Evolutionary conservation across 768 basidiomycete genomes (phyloP).

Genomic region (Psilocybe tampanensis): DNA sequence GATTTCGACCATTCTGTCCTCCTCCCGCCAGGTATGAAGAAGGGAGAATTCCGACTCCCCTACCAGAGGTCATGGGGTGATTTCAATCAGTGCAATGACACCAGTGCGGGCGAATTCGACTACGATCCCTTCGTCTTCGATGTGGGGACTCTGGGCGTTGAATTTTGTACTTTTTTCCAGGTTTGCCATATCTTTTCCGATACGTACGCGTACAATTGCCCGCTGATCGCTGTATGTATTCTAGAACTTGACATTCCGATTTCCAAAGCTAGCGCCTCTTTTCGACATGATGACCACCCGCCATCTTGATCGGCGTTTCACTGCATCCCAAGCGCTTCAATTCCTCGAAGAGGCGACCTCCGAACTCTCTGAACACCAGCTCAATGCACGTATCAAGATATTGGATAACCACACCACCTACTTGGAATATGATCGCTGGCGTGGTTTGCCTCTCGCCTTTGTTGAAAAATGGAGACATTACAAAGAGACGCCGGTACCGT

Average conservation of each 20-base stretch:
- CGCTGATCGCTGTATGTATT: too few relatives aligned
- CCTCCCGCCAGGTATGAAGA: conserved; percentile 8
- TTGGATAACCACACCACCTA: not conserved
- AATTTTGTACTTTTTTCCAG: conserved; percentile 7
- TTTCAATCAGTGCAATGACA: not conserved
- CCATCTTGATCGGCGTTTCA: conserved; percentile 23
- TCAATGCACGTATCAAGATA: not conserved
- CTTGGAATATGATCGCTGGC: conserved; percentile 17
- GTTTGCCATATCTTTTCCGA: conserved; percentile 14
- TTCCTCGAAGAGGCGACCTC: conserved; percentile 23
- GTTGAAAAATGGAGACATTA: conserved; percentile 17
- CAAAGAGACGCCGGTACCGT: conserved; percentile 17
- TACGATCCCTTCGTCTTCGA: conserved; percentile 28
- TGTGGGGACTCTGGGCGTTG: conserved; percentile 22
- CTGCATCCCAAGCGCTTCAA: conserved; percentile 24
- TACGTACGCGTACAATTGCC: conserved; percentile 18
- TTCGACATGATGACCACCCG: conserved; percentile 28
- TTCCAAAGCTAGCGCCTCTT: conserved; percentile 29
- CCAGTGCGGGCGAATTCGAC: conserved; percentile 22
- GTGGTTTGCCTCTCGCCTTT: conserved; percentile 15
- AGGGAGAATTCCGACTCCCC: conserved; percentile 4
- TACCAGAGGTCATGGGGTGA: conserved; percentile 11
- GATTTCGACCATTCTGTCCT: conserved; percentile 23
- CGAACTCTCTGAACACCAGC: not conserved
- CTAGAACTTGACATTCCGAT: conserved; percentile 20